Evolutionary conservation across 1,284 basidiomycete species (phyloP).

Genomic region (Agaricales sp.): DNA sequence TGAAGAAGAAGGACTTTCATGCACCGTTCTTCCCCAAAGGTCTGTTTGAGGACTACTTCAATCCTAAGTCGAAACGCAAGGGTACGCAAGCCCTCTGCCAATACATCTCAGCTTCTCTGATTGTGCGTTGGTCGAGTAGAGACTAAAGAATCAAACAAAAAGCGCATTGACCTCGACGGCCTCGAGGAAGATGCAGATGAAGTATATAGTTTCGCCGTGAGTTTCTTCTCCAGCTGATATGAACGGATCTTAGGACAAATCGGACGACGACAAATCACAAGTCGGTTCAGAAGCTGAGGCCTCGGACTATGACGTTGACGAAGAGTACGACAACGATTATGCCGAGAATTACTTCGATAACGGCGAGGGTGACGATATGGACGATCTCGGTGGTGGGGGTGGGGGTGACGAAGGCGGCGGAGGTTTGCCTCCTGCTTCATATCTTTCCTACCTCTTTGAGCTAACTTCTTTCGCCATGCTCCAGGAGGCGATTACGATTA

Average conservation of each 20-base stretch:
- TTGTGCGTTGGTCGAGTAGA: constrained; percentile 14
- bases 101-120: neutral
- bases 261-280: constrained; percentile 54
- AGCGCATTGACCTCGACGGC: constrained; percentile 52
- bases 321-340: constrained; percentile 80
- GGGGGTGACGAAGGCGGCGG: constrained; percentile 54
- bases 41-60: constrained; percentile 69
- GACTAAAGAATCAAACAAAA: constrained; percentile 25
- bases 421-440: too few relatives aligned
- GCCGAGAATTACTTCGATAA: constrained; percentile 83
- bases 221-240: constrained; percentile 8
- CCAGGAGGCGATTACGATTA: neutral
- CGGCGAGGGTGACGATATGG: constrained; percentile 67
- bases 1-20: constrained; percentile 61
- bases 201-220: neutral
- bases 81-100: constrained; percentile 29
- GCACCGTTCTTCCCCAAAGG: constrained; percentile 68
- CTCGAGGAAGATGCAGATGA: constrained; percentile 56
- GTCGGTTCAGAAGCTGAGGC: constrained; percentile 48
- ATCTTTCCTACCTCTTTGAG: too few relatives aligned
- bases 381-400: constrained; percentile 60
- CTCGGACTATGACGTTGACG: constrained; percentile 74
- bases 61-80: constrained; percentile 50
- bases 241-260: constrained; percentile 40
- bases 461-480: neutral